A percentile compares a stretch with the other conserved stretches of the same genome.
Conservation (phyloP, 116 monocot genomes). For the Phalaenopsis hybrid region DNA sequence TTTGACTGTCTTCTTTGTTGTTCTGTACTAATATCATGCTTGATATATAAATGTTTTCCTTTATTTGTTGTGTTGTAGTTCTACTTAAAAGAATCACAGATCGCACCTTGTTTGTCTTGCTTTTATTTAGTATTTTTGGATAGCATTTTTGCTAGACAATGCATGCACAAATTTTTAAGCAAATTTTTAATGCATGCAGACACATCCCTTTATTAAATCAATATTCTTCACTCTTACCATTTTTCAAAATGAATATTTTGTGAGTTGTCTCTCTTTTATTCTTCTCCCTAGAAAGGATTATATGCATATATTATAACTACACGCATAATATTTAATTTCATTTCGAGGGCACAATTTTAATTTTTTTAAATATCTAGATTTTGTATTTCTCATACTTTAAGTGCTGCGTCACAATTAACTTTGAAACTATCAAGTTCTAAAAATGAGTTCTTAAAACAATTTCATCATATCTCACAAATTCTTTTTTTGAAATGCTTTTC, state of each 20-base stretch:
- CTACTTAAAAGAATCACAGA: neutral
- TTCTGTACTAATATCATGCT: neutral
- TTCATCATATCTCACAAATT: neutral
- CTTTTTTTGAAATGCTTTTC: slow-evolving; percentile 3
- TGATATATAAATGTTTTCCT: neutral
- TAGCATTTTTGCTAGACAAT: neutral
- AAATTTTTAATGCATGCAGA: no score
- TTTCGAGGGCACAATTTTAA: neutral
- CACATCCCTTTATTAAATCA: neutral
- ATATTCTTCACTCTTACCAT: neutral
- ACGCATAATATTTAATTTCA: neutral
- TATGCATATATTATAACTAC: neutral
- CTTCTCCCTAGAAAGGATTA: neutral
- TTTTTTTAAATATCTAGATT: neutral
- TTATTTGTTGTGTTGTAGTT: neutral
- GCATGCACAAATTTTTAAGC: neutral
- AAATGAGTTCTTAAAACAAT: neutral
- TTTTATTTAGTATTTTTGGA: neutral
- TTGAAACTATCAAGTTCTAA: neutral
- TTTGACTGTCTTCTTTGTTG: neutral
- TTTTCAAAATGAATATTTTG: neutral
- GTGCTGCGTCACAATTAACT: neutral
- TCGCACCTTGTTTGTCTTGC: neutral
- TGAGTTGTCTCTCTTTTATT: neutral
- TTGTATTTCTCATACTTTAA: neutral